Conservation (phyloP, 768 basidiomycete genomes). For the Lactarius hatsudake region DNA sequence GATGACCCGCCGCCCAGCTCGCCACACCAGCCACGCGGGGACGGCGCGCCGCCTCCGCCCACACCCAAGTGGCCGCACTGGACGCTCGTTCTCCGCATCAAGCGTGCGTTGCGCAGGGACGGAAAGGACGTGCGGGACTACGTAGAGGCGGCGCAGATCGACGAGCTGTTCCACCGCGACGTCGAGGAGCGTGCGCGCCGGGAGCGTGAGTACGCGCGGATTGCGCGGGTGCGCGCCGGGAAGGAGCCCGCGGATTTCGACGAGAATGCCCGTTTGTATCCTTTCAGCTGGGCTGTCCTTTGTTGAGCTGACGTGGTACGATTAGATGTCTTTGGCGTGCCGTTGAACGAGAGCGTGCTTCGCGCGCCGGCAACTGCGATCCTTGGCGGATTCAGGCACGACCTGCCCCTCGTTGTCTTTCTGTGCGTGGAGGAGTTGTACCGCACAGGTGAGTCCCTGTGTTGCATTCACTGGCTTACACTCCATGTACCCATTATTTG, state of each 20-base stretch:
- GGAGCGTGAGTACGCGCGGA: slow-evolving; percentile 16
- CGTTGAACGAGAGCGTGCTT: slow-evolving; percentile 36
- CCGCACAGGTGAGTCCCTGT: slow-evolving; percentile 38
- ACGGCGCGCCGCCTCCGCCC: slow-evolving; percentile 7
- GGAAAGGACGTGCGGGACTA: slow-evolving; percentile 24
- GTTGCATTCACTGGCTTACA: background rate
- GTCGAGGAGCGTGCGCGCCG: slow-evolving; percentile 23
- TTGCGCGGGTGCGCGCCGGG: slow-evolving; percentile 16
- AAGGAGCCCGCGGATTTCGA: slow-evolving; percentile 5
- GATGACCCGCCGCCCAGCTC: slow-evolving; percentile 20
- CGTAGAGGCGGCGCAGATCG: slow-evolving; percentile 17
- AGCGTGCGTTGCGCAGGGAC: slow-evolving; percentile 16
- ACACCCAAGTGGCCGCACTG: slow-evolving; percentile 24
- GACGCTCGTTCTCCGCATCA: slow-evolving; percentile 21
- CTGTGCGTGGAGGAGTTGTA: slow-evolving; percentile 48
- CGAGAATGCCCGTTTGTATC: slow-evolving; percentile 11
- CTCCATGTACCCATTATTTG: background rate
- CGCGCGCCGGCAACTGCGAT: slow-evolving; percentile 36
- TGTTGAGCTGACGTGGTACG: background rate
- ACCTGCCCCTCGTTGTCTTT: slow-evolving; percentile 40
- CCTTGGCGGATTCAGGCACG: slow-evolving; percentile 39
- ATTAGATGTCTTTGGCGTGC: slow-evolving; percentile 40
- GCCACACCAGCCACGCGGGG: slow-evolving; percentile 18
- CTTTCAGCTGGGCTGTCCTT: too few relatives aligned
- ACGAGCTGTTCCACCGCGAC: slow-evolving; percentile 17